These are phyloP conservation scores for Nidularia sp. DNA, from an alignment of 768 basidiomycete species.

Conservation along the genomic window DNA sequence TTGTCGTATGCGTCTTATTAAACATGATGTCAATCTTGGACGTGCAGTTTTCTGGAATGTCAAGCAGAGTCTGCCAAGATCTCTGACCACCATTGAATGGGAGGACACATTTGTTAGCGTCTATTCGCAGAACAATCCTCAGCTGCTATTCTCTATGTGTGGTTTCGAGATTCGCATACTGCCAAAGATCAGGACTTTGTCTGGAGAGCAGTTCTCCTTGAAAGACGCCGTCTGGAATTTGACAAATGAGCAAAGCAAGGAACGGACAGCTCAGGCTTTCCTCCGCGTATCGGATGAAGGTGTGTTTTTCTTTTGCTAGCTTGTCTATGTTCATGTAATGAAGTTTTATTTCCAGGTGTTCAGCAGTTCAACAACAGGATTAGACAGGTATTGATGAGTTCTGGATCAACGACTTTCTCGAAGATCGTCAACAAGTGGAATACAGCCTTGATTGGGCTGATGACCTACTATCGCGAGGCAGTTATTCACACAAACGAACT, in stretches of 20 bases:
- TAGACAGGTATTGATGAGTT: slow-evolving; percentile 95
- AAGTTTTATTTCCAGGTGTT: too few species aligned
- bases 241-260: slow-evolving; percentile 95
- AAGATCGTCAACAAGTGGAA: slow-evolving; percentile 99
- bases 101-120: slow-evolving; percentile 97
- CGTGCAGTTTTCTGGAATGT: slow-evolving; percentile 99
- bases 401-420: slow-evolving; percentile 96
- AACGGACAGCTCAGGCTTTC: slow-evolving; percentile 97
- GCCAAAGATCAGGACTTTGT: slow-evolving; percentile 92
- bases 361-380: slow-evolving; percentile 98
- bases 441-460: slow-evolving; percentile 89
- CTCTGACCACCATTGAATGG: slow-evolving; percentile 98
- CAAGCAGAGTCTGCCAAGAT: slow-evolving; percentile 92
- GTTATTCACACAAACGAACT: slow-evolving; percentile 97
- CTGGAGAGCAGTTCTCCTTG: slow-evolving; percentile 94
- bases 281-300: slow-evolving; percentile 96
- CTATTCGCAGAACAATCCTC: slow-evolving; percentile 96
- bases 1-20: slow-evolving; percentile 98
- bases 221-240: slow-evolving; percentile 97
- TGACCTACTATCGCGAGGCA: slow-evolving; percentile 98
- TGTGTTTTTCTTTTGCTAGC: too few species aligned
- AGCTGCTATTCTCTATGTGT: slow-evolving; percentile 96
- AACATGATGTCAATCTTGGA: slow-evolving; percentile 98
- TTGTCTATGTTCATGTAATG: too few species aligned
- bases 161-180: slow-evolving; percentile 99